Percentiles rank a stretch among this genome's conserved stretches.
Evolutionary conservation across 306 rosid species (phyloP).

Genomic region (Acacia confusa): DNA sequence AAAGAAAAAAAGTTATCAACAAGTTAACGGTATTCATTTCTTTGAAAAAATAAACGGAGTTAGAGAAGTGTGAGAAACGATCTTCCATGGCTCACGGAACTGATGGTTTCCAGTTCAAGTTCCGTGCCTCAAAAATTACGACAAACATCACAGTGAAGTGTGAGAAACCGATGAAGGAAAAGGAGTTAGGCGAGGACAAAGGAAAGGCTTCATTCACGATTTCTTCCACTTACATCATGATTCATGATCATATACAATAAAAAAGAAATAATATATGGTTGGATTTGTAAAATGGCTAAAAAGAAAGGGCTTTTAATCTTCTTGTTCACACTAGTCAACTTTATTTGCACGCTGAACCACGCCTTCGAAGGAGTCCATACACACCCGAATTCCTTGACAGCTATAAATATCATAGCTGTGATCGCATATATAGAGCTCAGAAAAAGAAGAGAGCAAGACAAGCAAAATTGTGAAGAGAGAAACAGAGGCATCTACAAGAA

Average conservation of each 20-base stretch:
- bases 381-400: constrained; percentile 28
- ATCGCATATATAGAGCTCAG: background rate
- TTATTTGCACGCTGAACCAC: constrained; percentile 28
- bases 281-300: background rate
- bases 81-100: too few species aligned
- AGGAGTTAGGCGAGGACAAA: background rate
- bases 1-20: too few species aligned
- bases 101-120: too few species aligned
- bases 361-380: constrained; percentile 49
- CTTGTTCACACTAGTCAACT: background rate
- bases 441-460: background rate
- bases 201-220: background rate
- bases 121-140: background rate
- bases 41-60: too few species aligned
- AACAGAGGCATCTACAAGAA: background rate
- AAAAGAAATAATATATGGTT: too few species aligned
- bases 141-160: background rate
- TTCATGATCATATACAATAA: background rate
- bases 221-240: background rate
- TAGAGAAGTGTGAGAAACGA: too few species aligned
- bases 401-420: constrained; percentile 39
- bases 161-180: background rate
- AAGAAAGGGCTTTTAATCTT: constrained; percentile 32
- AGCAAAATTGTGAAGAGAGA: background rate
- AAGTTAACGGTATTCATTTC: too few species aligned